phyloP scores from a whole-genome alignment of 2,329 filamentous ascomycete species.

The Pseudopithomyces chartarum region DNA sequence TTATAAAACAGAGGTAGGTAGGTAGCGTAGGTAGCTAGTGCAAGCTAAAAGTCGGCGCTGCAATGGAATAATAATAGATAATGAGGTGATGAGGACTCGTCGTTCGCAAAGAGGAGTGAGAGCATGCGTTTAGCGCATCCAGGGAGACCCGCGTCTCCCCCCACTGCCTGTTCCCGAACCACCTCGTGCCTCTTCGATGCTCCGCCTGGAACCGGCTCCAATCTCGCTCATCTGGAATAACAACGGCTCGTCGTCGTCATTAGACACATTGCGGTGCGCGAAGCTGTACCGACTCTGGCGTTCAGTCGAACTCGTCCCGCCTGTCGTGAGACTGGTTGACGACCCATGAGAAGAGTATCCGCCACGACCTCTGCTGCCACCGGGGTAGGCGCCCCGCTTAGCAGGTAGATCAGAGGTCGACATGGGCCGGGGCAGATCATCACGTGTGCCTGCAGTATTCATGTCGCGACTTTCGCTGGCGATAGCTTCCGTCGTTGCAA shows the following conservation, averaged over 20 bases:
- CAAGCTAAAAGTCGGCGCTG: not conserved
- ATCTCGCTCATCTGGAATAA: constrained; percentile 77
- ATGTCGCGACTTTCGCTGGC: constrained; percentile 33
- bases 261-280: constrained; percentile 45
- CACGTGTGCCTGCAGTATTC: constrained; percentile 26
- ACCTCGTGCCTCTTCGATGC: constrained; percentile 43
- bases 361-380: constrained; percentile 33
- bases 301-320: constrained; percentile 41
- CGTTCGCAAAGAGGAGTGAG: no score
- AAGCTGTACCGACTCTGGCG: constrained; percentile 51
- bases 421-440: constrained; percentile 28
- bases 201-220: constrained; percentile 50
- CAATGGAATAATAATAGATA: not conserved
- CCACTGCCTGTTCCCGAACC: constrained; percentile 32
- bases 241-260: constrained; percentile 69
- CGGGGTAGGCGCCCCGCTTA: constrained; percentile 31
- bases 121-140: constrained; percentile 19
- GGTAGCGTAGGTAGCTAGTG: not conserved
- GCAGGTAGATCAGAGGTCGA: constrained; percentile 36
- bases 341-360: constrained; percentile 39
- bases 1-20: no score
- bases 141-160: constrained; percentile 33
- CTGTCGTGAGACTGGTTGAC: constrained; percentile 36
- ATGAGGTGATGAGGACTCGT: not conserved
- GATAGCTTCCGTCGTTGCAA: constrained; percentile 50